These are phyloP conservation scores for Hanseniaspora taiwanica DNA, from an alignment of 805 yeast species.

Conservation along the genomic window DNA sequence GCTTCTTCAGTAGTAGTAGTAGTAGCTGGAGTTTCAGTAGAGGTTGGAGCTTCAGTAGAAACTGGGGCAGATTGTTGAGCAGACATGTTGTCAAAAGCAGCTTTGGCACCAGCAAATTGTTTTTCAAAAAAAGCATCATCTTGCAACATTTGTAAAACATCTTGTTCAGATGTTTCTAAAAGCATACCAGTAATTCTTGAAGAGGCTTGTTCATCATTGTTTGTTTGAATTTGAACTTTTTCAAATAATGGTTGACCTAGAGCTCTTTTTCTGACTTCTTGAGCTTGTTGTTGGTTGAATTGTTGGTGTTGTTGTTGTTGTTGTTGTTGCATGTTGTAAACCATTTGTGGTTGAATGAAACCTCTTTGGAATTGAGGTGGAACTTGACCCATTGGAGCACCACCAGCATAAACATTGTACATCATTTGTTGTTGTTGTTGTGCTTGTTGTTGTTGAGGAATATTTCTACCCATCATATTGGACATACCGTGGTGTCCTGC, in stretches of 20 bases:
- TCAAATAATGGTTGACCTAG: conserved; percentile 96
- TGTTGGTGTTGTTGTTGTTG: conserved; percentile 20
- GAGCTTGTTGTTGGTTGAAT: conserved; percentile 1
- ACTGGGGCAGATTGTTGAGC: conserved; percentile 26
- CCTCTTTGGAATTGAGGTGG: conserved; percentile 35
- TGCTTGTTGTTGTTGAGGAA: conserved; percentile 29
- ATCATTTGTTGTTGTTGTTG: no score
- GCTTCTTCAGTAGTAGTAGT: conserved; percentile 1
- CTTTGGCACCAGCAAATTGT: conserved; percentile 87
- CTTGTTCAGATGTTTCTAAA: conserved; percentile 86
- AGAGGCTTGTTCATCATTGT: conserved; percentile 78
- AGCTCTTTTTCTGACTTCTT: conserved; percentile 59
- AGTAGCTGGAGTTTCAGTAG: not conserved
- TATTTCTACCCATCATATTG: conserved; percentile 55
- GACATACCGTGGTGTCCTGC: conserved; percentile 52
- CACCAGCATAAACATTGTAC: conserved; percentile 37
- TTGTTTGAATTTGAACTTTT: conserved; percentile 75
- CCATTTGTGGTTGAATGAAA: conserved; percentile 69
- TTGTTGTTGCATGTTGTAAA: conserved; percentile 33
- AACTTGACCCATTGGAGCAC: conserved; percentile 9
- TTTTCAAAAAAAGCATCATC: conserved; percentile 81
- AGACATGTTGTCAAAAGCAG: conserved; percentile 88
- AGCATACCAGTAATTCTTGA: conserved; percentile 99
- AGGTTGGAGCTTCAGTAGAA: conserved; percentile 1
- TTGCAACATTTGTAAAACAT: conserved; percentile 76